Percentiles rank a stretch among this genome's conserved stretches.
Evolutionary conservation across 768 basidiomycete genomes (phyloP).

Genomic region (Coprinopsis cinerea): DNA sequence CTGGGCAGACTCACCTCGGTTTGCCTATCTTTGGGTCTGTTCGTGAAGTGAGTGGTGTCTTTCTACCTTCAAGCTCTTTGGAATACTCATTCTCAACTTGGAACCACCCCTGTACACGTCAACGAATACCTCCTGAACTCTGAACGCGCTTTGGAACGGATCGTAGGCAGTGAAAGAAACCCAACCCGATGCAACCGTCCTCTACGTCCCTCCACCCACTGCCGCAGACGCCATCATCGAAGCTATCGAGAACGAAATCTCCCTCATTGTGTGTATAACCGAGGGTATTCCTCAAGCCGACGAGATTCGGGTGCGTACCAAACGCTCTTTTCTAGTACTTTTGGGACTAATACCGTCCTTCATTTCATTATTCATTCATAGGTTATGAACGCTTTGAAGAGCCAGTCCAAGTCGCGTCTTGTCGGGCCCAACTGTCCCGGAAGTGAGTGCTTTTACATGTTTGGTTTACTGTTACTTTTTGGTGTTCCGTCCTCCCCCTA

Average conservation of each 20-base stretch:
- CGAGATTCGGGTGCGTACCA: conserved; percentile 72
- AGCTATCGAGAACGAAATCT: conserved; percentile 97
- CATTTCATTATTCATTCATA: conserved; percentile 22
- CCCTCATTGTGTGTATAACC: conserved; percentile 95
- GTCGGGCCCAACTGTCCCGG: conserved; percentile 99
- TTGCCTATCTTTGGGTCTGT: conserved; percentile 92
- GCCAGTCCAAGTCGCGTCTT: conserved; percentile 90
- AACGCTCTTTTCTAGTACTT: background rate
- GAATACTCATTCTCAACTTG: too few species aligned
- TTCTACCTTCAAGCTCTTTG: too few species aligned
- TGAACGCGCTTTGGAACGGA: too few species aligned
- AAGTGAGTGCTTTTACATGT: conserved; percentile 24
- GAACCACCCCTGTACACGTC: too few species aligned
- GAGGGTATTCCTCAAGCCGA: conserved; percentile 98
- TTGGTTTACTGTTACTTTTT: too few species aligned
- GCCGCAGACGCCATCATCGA: conserved; percentile 98
- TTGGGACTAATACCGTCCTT: background rate
- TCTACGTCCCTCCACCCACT: conserved; percentile 96
- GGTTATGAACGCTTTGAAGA: conserved; percentile 92
- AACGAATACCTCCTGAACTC: too few species aligned
- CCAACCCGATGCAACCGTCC: conserved; percentile 87
- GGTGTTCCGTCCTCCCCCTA: too few species aligned
- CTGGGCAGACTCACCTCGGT: conserved; percentile 91
- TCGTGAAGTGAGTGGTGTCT: conserved; percentile 57
- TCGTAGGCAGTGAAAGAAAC: conserved; percentile 84